Percentiles rank a stretch among this genome's conserved stretches.
Conservation (phyloP, 2,329 filamentous ascomycete species). For the Periconia sp. region DNA sequence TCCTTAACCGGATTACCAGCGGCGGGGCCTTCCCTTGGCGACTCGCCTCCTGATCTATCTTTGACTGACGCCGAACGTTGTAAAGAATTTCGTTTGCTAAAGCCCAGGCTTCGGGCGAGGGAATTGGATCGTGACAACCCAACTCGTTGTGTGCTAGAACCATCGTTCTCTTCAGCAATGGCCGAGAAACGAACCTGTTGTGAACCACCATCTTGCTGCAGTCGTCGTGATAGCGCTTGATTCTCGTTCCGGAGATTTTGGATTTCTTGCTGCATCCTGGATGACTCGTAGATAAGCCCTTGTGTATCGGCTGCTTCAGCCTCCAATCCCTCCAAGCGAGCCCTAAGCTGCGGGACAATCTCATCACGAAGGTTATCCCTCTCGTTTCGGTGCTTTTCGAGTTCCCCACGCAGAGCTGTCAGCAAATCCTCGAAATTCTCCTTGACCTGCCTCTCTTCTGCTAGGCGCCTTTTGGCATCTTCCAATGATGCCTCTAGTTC, state of each 20-base stretch:
- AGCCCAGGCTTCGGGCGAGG: constrained; percentile 58
- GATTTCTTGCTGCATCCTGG: constrained; percentile 81
- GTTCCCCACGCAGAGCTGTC: constrained; percentile 77
- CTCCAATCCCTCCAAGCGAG: constrained; percentile 77
- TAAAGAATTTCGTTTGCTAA: constrained; percentile 50
- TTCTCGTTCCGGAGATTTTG: constrained; percentile 66
- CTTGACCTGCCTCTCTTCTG: constrained; percentile 84
- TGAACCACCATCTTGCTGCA: constrained; percentile 50
- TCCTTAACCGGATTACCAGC: constrained; percentile 67
- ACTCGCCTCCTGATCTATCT: constrained; percentile 40
- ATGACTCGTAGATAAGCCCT: constrained; percentile 75
- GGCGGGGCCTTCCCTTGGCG: constrained; percentile 58
- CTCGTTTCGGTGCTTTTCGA: constrained; percentile 81
- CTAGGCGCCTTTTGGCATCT: constrained; percentile 76
- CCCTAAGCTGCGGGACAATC: constrained; percentile 75
- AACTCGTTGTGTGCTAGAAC: constrained; percentile 37
- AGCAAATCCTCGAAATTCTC: constrained; percentile 93
- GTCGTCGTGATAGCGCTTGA: constrained; percentile 54
- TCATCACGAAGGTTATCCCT: constrained; percentile 90
- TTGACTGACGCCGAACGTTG: constrained; percentile 53
- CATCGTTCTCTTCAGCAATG: constrained; percentile 61
- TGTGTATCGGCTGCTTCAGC: constrained; percentile 71
- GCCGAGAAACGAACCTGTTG: constrained; percentile 57
- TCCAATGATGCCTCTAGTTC: constrained; percentile 82
- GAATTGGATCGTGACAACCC: constrained; percentile 69